Base-by-base conservation (phyloP, 176 grass and related monocot genomes). In the Eremochloa ophiuroides region DNA sequence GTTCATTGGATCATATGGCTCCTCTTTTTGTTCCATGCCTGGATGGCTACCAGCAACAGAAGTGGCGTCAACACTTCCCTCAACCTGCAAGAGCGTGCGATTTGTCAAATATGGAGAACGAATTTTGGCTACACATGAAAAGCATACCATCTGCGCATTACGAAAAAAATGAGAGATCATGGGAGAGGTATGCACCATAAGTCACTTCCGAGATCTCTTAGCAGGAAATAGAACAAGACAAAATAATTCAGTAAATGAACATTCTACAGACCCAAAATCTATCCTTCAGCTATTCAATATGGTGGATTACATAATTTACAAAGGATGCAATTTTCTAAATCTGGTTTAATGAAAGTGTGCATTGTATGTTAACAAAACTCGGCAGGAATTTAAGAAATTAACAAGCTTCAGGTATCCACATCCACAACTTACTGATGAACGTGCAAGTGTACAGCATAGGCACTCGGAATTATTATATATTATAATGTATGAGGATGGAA, bases 1-100 rank as follows among this genome's bases (percentile, higher is more conserved):
- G 64, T 73, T 85, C 86, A 99, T 85, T 55, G 97, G 97, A 90
- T 99, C 93, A 76, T 96, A 99, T 23, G 75, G 82, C 77, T 99
- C 91, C 65, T 93, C 94, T 66, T 86, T 93, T 42, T 89, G 91
- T 77, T 95, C 96, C 84, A 85, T 86, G 63, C 71, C 70, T 66
- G 79, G 82, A 82, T 93, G 78, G 70, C 78, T 62, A n/a, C 84
- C 75, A 53, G 84, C 62, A 73, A 82, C 46, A 40, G 83, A 53
- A 67, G 86, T 23, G 78, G 85, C 74, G 34, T 95, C 93, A 4
- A 82, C 79, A 47, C 59, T 58, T 48, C 87, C 89, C 55, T 99
- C 93, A 11, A 91, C 83, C 97, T 99, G 82, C 22, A 85, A 93
- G 25, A 86, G 55, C 81, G n/a, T 33, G 81, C 37, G 17, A 65